phyloP scores from a whole-genome alignment of 1,139 yeast genomes.

The Hyphopichia khmerensis region DNA sequence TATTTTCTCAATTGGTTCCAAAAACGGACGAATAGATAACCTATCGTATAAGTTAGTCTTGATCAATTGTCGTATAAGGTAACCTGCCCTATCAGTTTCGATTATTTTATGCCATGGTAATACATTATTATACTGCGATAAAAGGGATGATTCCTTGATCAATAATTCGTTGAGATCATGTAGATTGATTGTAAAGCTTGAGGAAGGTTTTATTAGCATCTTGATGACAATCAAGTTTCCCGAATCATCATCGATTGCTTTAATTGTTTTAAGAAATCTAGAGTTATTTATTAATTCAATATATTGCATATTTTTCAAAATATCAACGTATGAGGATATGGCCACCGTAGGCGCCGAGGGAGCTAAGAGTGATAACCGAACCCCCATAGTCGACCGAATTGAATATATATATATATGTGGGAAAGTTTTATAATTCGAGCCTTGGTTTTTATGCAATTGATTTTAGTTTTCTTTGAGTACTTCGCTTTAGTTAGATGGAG shows the following conservation, averaged over 20 bases:
- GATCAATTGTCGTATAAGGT: slow-evolving; percentile 78
- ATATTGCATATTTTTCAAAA: slow-evolving; percentile 71
- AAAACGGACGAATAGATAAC: slow-evolving; percentile 82
- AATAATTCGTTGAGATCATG: slow-evolving; percentile 29
- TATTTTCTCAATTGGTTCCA: slow-evolving; percentile 75
- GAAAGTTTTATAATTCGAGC: too few relatives aligned
- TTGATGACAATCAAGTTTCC: slow-evolving; percentile 73
- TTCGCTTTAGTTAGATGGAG: too few relatives aligned
- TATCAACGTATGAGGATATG: slow-evolving; percentile 83
- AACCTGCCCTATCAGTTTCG: slow-evolving; percentile 92
- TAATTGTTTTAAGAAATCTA: slow-evolving; percentile 81
- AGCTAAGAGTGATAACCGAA: slow-evolving; percentile 77
- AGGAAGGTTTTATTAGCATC: slow-evolving; percentile 74
- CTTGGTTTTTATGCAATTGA: neutral
- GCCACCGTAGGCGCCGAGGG: slow-evolving; percentile 94
- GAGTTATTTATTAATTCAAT: slow-evolving; percentile 70
- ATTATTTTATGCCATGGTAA: slow-evolving; percentile 71
- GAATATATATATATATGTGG: neutral
- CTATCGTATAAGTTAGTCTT: slow-evolving; percentile 82
- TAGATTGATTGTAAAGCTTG: slow-evolving; percentile 34
- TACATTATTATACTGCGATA: slow-evolving; percentile 58
- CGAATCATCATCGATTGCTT: slow-evolving; percentile 62
- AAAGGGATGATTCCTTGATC: slow-evolving; percentile 33
- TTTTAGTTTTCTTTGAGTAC: too few relatives aligned
- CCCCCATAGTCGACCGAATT: slow-evolving; percentile 62